Percentiles rank a stretch among this genome's conserved stretches.
Conservation (phyloP, 2,329 filamentous ascomycete genomes). For the Chaetomiaceae sp. region DNA sequence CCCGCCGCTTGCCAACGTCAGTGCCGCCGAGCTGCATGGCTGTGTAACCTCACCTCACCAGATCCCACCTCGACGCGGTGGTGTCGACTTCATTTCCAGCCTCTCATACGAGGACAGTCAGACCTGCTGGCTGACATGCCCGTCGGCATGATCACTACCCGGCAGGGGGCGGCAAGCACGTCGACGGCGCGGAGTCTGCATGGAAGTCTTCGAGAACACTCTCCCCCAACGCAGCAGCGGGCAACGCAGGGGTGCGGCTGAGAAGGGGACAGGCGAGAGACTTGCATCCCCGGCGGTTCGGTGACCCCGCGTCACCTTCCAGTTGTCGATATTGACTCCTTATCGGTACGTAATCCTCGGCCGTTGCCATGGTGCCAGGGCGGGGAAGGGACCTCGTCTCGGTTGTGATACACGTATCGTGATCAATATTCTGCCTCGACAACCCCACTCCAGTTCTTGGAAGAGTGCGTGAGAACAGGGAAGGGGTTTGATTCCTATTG, state of each 20-base stretch:
- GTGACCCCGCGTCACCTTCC: conserved; percentile 3
- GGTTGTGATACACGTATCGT: background rate
- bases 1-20: background rate
- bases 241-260: conserved; percentile 19
- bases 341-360: conserved; percentile 4
- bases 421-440: conserved; percentile 11
- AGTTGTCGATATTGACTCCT: too few relatives aligned
- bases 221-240: background rate
- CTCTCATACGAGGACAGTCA: conserved; percentile 7
- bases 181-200: conserved; percentile 13
- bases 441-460: background rate
- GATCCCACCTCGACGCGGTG: background rate
- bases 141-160: conserved; percentile 13
- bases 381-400: background rate
- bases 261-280: conserved; percentile 1
- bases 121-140: conserved; percentile 12
- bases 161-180: conserved; percentile 4
- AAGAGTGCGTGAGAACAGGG: background rate
- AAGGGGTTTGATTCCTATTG: conserved; percentile 8
- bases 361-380: conserved; percentile 5
- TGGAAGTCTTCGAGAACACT: conserved; percentile 24
- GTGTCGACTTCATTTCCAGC: conserved; percentile 12
- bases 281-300: background rate
- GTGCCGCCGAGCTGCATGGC: conserved; percentile 7
- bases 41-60: conserved; percentile 10